Evolutionary conservation across 768 basidiomycete species (phyloP), one percentile per base, ranked within the genome.

Genomic region (Suillus fuscotomentosus): DNA sequence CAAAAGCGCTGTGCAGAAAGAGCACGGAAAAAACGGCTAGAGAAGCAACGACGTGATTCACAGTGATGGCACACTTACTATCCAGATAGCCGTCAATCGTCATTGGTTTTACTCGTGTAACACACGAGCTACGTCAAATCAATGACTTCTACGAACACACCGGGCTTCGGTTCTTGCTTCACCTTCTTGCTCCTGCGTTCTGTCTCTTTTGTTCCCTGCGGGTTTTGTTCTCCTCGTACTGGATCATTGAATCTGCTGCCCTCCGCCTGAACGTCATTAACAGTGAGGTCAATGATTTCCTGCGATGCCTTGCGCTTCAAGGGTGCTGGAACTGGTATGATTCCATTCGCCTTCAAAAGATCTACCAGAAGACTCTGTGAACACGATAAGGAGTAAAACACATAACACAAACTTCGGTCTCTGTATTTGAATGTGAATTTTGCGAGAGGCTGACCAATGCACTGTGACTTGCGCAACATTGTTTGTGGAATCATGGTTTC

Each of bases 401-500:
- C 59, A 53, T n/a, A 41, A 66, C 74, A 61, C 43, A 31, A 39
- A 76, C 74, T 17, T 27, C 22, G 31, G 55, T 74, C 75, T 62
- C 76, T 70, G 50, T 77, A 77, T 31, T 63, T 77, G 66, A 75
- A 75, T 41, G 69, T 42, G 38, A 77, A 75, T n/a, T 67, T 71
- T 24, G 45, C 71, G 2, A 76, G 53, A 15, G 74, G 72, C 2
- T 45, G 14, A 38, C 51, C 65, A 60, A 61, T 51, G 39, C 3
- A 3, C 45, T 45, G 45, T 38, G n/a, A 60, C 15, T 4, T 5
- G 34, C 31, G 15, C 0, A n/a, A 8, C 34, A 39, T 47, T 24
- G 20, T 2, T 41, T 9, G 45, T 15, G 1, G 10, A 1, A 45
- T 62, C 48, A 62, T 22, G 27, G 59, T 55, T 64, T 74, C 72